Evolutionary conservation across 169 alveolate genomes (phyloP).

Genomic region (Eimeria necatrix): DNA sequence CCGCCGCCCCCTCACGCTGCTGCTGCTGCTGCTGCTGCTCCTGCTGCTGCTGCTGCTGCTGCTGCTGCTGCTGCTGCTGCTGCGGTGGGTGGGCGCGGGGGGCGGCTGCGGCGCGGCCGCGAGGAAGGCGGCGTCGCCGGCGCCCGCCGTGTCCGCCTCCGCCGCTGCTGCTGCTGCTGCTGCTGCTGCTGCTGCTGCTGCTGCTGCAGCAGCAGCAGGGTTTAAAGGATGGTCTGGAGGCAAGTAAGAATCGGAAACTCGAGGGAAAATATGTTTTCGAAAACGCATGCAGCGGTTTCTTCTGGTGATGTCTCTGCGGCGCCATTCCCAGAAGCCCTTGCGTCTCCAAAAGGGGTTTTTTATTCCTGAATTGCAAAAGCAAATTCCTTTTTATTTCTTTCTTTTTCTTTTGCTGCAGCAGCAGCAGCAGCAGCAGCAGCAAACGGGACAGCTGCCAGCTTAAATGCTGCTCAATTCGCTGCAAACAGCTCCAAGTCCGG

Average conservation of each 20-base stretch:
- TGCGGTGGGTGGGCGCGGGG: too few species aligned
- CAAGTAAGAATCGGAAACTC: not conserved
- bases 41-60: too few species aligned
- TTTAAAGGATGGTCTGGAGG: conserved; percentile 5
- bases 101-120: too few species aligned
- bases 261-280: conserved; percentile 45
- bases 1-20: too few species aligned
- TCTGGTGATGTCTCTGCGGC: conserved; percentile 32
- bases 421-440: not conserved
- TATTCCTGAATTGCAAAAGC: not conserved
- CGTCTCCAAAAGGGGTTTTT: conserved; percentile 65
- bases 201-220: not conserved
- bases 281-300: not conserved
- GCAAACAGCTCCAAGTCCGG: too few species aligned
- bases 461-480: not conserved
- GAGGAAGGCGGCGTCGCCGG: too few species aligned
- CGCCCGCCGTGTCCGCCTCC: too few species aligned
- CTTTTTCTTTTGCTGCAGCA: not conserved
- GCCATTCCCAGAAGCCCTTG: conserved; percentile 72
- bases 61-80: too few species aligned
- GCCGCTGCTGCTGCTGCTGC: conserved; percentile 14
- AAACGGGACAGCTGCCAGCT: not conserved
- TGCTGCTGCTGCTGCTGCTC: too few species aligned
- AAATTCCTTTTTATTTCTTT: not conserved
- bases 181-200: not conserved